Conservation (phyloP, 805 yeast genomes). For the Blastobotrys chiropterorum region DNA sequence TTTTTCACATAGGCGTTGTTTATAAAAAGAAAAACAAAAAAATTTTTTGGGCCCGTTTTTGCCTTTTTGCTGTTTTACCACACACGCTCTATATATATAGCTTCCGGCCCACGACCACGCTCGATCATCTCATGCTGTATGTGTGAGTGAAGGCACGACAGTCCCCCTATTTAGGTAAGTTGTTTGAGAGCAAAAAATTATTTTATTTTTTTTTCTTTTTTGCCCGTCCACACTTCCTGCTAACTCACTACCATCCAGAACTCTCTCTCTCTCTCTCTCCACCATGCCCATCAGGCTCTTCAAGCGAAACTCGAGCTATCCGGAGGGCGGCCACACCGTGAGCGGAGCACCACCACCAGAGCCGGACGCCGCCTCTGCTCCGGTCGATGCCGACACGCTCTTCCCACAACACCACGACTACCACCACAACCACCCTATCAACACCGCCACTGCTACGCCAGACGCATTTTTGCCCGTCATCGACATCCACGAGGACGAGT, state of each 20-base stretch:
- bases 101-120: neutral
- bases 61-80: no score
- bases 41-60: no score
- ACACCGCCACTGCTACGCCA: neutral
- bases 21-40: neutral
- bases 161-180: neutral
- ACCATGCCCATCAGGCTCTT: constrained; percentile 1
- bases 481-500: neutral
- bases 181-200: neutral
- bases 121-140: neutral
- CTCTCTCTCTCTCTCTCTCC: neutral
- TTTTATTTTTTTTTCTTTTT: no score
- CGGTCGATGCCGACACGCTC: no score
- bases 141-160: neutral
- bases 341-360: neutral
- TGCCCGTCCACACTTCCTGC: no score
- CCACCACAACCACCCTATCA: neutral
- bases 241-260: no score
- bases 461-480: neutral
- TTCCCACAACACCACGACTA: constrained; percentile 1
- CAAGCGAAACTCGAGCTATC: neutral
- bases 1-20: no score
- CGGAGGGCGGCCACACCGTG: neutral
- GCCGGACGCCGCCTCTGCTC: no score
- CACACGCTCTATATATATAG: no score